Evolutionary conservation across 768 basidiomycete genomes (phyloP).

Genomic region (Hygrophorus russula): DNA sequence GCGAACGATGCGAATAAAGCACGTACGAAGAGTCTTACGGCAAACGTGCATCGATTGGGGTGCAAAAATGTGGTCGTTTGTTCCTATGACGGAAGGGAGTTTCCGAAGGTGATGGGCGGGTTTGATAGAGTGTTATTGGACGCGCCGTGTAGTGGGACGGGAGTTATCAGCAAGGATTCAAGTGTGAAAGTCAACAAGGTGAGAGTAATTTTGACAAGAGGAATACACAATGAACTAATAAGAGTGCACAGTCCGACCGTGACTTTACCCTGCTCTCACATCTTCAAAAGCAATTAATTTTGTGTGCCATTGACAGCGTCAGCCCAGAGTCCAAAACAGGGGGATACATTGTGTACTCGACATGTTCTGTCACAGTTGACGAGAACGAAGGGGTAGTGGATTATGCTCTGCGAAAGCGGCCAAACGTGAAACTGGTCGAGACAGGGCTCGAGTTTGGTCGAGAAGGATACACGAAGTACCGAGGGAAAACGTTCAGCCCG

Average conservation of each 20-base stretch:
- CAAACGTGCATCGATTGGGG: slow-evolving; percentile 92
- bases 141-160: slow-evolving; percentile 96
- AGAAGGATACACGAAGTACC: slow-evolving; percentile 82
- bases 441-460: slow-evolving; percentile 90
- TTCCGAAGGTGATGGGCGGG: slow-evolving; percentile 97
- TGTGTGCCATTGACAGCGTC: slow-evolving; percentile 96
- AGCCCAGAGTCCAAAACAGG: slow-evolving; percentile 84
- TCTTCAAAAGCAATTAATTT: slow-evolving; percentile 94
- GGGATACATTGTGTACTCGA: slow-evolving; percentile 94
- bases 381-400: slow-evolving; percentile 98
- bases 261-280: slow-evolving; percentile 96
- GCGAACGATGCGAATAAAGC: slow-evolving; percentile 95
- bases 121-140: slow-evolving; percentile 96
- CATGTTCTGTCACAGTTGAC: slow-evolving; percentile 95
- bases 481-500: slow-evolving; percentile 82
- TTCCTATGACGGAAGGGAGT: slow-evolving; percentile 94
- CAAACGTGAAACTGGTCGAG: slow-evolving; percentile 85
- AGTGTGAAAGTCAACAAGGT: slow-evolving; percentile 99
- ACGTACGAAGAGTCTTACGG: slow-evolving; percentile 91
- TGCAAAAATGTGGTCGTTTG: slow-evolving; percentile 98
- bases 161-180: slow-evolving; percentile 95
- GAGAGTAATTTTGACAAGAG: slow-evolving; percentile 8
- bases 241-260: slow-evolving; percentile 59
- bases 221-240: slow-evolving; percentile 1
- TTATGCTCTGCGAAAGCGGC: slow-evolving; percentile 91